Base-by-base conservation (phyloP, 164 flowering plant genomes). In the Umbellularia californica region DNA sequence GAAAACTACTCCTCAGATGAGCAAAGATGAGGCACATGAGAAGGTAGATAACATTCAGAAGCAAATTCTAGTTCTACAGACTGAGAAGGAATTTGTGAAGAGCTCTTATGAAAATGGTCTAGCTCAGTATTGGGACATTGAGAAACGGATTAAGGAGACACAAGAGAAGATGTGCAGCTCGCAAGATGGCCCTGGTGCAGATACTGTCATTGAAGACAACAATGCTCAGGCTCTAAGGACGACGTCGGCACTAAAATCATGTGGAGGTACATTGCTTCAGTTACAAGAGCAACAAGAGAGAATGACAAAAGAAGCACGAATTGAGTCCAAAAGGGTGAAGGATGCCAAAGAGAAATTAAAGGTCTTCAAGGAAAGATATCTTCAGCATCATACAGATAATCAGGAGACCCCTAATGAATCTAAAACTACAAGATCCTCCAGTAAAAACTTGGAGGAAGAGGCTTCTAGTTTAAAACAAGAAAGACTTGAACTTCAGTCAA, bases 61-160 rank as follows among this genome's bases (percentile, higher is more conserved):
- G 67, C 87, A 77, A 7, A 90, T 90, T 65, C 79, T 92, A 74
- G 84, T 80, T 4, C 65, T 90, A 41, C 98, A 90, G 70, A 94
- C 97, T 0, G 97, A 90, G 73, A 90, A 86, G 85, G 98, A 94
- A 81, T 90, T 92, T 52, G 74, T 90, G 24, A 89, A 85, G 78
- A 87, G 89, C 78, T 76, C 88, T 6, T 89, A 85, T 22, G 92
- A 90, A 67, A 78, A 47, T 30, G 87, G 83, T 55, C 69, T 81
- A 13, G 83, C 86, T 11, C 90, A 83, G 81, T 88, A 81, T 70
- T 84, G 88, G 86, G 92, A 87, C 11, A 85, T 94, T n/a, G 98
- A 92, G 60, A 78, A 80, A 41, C 79, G 71, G 82, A 81, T 92
- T 22, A 78, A 74, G 19, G 93, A 87, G 50, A 81, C 81, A 84